Evolutionary conservation across 2,329 filamentous ascomycete species (phyloP).

Genomic region (Colletotrichum caudatum): DNA sequence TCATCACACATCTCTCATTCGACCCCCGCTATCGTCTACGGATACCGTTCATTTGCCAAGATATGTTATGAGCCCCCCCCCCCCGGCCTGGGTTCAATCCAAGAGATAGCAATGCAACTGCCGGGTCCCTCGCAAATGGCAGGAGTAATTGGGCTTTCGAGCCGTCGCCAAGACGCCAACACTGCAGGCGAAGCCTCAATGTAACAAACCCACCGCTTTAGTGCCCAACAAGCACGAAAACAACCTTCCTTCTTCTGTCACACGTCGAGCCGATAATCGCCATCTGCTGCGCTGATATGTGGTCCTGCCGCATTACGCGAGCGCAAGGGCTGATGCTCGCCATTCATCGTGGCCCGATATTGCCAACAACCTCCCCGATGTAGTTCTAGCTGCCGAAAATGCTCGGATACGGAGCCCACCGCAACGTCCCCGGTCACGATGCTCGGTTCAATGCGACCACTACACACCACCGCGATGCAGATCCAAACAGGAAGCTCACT

Average conservation of each 20-base stretch:
- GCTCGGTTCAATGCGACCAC: background rate
- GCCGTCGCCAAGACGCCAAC: constrained; percentile 36
- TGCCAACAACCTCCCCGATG: constrained; percentile 21
- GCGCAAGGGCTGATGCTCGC: constrained; percentile 4
- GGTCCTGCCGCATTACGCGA: constrained; percentile 25
- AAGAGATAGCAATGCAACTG: background rate
- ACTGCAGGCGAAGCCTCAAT: constrained; percentile 19
- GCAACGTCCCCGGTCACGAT: background rate
- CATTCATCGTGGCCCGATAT: constrained; percentile 17
- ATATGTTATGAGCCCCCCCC: background rate
- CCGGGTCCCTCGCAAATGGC: constrained; percentile 7
- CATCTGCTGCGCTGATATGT: background rate
- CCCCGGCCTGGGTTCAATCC: background rate
- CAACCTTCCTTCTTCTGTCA: constrained; percentile 37
- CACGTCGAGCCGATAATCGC: constrained; percentile 14
- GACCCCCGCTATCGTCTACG: background rate
- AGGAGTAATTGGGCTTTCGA: constrained; percentile 5
- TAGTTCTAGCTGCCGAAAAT: constrained; percentile 1
- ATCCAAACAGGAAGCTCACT: constrained; percentile 35
- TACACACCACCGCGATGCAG: background rate
- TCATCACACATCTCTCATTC: background rate
- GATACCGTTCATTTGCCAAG: background rate
- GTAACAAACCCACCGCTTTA: constrained; percentile 18
- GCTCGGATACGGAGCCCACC: background rate
- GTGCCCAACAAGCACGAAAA: constrained; percentile 15